Conservation (phyloP, 2,329 filamentous ascomycete genomes). For the Sordariomycetes sp. region DNA sequence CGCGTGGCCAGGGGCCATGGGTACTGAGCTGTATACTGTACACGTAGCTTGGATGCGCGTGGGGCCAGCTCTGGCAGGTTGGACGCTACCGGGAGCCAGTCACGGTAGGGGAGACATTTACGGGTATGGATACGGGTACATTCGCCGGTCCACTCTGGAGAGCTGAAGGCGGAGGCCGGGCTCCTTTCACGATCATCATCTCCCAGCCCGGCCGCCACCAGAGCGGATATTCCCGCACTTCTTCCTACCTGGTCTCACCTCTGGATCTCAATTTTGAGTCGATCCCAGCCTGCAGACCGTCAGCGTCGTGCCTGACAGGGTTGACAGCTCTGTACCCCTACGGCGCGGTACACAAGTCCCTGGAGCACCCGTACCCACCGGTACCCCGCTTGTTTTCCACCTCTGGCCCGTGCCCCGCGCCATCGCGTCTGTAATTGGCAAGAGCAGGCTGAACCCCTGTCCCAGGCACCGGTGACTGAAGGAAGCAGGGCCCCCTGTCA, state of each 20-base stretch:
- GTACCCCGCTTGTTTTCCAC: conserved; percentile 5
- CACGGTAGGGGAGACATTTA: no score
- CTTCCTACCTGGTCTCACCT: no score
- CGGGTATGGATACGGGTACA: no score
- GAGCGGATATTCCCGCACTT: no score
- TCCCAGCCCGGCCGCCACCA: no score
- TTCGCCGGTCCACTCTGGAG: no score
- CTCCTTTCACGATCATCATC: no score
- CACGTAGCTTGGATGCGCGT: neutral
- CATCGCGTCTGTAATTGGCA: conserved; percentile 3
- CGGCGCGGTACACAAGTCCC: neutral
- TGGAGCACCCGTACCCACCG: neutral
- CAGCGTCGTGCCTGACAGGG: neutral
- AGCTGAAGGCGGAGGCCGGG: no score
- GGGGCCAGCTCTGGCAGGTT: neutral
- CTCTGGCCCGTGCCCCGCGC: conserved; percentile 4
- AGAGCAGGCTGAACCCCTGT: neutral
- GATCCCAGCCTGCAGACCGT: neutral
- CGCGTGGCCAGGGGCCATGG: no score
- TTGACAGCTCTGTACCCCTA: neutral
- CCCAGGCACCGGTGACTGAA: neutral
- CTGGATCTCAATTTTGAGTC: no score
- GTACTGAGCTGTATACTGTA: neutral
- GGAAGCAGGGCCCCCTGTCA: neutral
- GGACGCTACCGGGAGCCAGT: neutral